These are phyloP conservation scores for Massarina eburnea DNA, from an alignment of 2,329 filamentous ascomycete species.

Conservation along the genomic window DNA sequence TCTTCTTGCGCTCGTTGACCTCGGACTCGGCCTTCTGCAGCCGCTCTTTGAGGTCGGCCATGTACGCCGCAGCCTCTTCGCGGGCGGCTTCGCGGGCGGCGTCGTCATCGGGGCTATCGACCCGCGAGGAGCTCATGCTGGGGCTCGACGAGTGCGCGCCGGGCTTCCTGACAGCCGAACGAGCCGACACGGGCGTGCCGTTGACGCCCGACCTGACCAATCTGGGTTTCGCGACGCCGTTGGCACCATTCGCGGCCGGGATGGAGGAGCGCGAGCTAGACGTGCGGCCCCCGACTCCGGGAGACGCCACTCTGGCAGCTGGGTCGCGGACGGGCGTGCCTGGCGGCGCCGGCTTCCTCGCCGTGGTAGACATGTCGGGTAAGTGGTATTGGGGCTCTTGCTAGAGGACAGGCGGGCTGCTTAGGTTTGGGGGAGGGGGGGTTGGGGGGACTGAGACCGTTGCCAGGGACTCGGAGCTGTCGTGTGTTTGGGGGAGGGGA, in stretches of 20 bases:
- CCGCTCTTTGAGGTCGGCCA: slow-evolving; percentile 83
- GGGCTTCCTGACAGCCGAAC: slow-evolving; percentile 42
- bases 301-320: slow-evolving; percentile 29
- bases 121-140: slow-evolving; percentile 38
- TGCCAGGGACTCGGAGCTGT: slow-evolving; percentile 9
- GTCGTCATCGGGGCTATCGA: slow-evolving; percentile 39
- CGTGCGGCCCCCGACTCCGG: slow-evolving; percentile 35
- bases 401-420: neutral
- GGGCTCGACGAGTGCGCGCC: slow-evolving; percentile 32
- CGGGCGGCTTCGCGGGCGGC: slow-evolving; percentile 64
- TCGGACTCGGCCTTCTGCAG: slow-evolving; percentile 77
- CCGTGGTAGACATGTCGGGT: slow-evolving; percentile 32
- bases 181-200: slow-evolving; percentile 43
- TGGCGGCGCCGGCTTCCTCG: slow-evolving; percentile 39
- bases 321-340: slow-evolving; percentile 32
- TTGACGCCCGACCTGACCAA: slow-evolving; percentile 33
- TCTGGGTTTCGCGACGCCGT: slow-evolving; percentile 31
- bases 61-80: slow-evolving; percentile 74
- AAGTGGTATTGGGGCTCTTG: slow-evolving; percentile 8
- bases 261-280: slow-evolving; percentile 35
- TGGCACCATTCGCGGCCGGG: slow-evolving; percentile 26
- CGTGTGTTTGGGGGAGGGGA: neutral
- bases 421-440: no score
- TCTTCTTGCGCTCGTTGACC: slow-evolving; percentile 79
- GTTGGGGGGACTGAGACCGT: slow-evolving; percentile 3